Conservation (phyloP, 441 rosid genomes). For the Pelargonium myrrhifolium region DNA sequence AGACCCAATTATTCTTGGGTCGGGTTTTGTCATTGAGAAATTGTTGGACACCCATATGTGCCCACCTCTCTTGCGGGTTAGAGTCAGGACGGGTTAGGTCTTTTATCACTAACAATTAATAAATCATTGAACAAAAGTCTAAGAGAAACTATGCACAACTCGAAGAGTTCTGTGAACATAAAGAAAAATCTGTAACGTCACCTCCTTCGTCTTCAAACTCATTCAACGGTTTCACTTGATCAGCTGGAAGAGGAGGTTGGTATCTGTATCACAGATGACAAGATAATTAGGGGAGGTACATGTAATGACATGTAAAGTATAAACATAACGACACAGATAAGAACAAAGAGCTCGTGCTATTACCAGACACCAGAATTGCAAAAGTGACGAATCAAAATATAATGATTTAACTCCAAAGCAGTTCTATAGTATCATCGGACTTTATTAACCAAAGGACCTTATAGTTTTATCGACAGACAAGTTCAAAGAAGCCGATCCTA, state of each 20-base stretch:
- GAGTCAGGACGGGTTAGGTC: too few species aligned
- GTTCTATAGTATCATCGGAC: too few species aligned
- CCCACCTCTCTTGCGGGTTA: too few species aligned
- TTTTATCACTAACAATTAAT: neutral
- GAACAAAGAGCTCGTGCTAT: too few species aligned
- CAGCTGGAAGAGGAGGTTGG: slow-evolving; percentile 35
- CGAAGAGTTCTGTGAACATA: neutral
- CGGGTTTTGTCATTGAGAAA: too few species aligned
- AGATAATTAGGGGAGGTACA: neutral
- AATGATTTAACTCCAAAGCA: neutral
- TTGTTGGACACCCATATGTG: too few species aligned
- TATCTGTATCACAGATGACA: slow-evolving; percentile 20
- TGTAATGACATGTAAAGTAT: neutral
- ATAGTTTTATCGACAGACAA: too few species aligned
- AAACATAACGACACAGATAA: neutral
- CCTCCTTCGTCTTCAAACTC: slow-evolving; percentile 34
- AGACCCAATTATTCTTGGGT: too few species aligned
- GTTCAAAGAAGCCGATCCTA: too few species aligned
- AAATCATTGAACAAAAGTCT: neutral
- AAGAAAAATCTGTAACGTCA: neutral
- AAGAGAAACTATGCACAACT: neutral
- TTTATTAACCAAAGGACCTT: too few species aligned
- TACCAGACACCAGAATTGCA: neutral
- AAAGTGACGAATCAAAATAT: neutral
- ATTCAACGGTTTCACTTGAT: slow-evolving; percentile 30